Conservation (phyloP, 768 basidiomycete genomes). For the Macrolepiota albuminosa region DNA sequence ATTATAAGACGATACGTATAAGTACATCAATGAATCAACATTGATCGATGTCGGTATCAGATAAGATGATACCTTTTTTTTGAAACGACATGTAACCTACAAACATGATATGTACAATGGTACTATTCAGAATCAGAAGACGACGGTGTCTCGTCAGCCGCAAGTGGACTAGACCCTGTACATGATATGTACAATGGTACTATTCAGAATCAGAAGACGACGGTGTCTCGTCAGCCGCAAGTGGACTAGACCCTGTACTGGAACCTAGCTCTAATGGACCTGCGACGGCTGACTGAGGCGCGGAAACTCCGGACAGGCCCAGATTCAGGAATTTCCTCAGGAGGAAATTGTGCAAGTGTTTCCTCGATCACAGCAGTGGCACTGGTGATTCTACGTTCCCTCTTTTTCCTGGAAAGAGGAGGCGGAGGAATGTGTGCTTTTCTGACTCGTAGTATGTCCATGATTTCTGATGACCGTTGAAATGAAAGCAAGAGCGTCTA, state of each 20-base stretch:
- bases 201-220: slow-evolving; percentile 16
- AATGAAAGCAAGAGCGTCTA: slow-evolving; percentile 1
- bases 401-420: slow-evolving; percentile 25
- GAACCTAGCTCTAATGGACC: slow-evolving; percentile 21
- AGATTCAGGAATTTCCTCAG: neutral
- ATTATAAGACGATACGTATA: too few relatives aligned
- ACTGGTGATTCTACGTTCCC: slow-evolving; percentile 49
- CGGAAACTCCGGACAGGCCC: neutral
- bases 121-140: slow-evolving; percentile 14
- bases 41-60: neutral
- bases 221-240: slow-evolving; percentile 12
- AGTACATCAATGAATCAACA: too few relatives aligned
- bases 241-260: slow-evolving; percentile 27
- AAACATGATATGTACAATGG: too few relatives aligned
- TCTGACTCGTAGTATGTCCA: slow-evolving; percentile 75
- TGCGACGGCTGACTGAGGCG: slow-evolving; percentile 14
- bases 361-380: slow-evolving; percentile 43
- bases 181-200: too few relatives aligned
- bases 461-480: slow-evolving; percentile 50
- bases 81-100: too few relatives aligned
- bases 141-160: slow-evolving; percentile 12
- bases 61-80: neutral
- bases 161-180: slow-evolving; percentile 24
- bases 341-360: neutral
- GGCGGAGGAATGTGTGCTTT: slow-evolving; percentile 52